Percentiles rank a stretch among this genome's conserved stretches.
phyloP scores from a whole-genome alignment of 805 yeast species.

The Cyberlindnera samutprakarnensis region DNA sequence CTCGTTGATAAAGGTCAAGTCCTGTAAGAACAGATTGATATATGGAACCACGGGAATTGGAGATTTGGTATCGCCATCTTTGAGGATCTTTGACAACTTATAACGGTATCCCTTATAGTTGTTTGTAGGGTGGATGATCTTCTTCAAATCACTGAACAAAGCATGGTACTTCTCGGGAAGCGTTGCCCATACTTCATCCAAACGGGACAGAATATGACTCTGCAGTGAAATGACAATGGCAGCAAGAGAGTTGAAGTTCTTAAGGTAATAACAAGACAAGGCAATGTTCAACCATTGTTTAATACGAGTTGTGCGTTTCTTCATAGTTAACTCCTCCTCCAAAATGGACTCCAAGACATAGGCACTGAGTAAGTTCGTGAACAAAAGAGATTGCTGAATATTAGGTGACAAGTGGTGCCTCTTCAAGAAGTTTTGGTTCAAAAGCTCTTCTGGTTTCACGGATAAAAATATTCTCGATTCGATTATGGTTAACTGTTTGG shows the following conservation, averaged over 20 bases:
- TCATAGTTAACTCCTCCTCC: slow-evolving; percentile 39
- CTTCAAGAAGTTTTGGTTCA: slow-evolving; percentile 56
- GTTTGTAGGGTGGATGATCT: slow-evolving; percentile 68
- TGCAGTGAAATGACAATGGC: slow-evolving; percentile 74
- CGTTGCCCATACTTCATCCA: slow-evolving; percentile 50
- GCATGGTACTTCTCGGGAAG: slow-evolving; percentile 53
- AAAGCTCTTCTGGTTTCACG: slow-evolving; percentile 56
- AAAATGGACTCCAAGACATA: slow-evolving; percentile 67
- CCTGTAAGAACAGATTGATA: slow-evolving; percentile 67
- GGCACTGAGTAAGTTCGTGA: slow-evolving; percentile 65
- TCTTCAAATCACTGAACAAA: slow-evolving; percentile 53
- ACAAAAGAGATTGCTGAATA: slow-evolving; percentile 50
- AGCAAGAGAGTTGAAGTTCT: slow-evolving; percentile 74
- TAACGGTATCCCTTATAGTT: slow-evolving; percentile 64
- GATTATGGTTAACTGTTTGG: slow-evolving; percentile 68
- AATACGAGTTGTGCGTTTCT: slow-evolving; percentile 45
- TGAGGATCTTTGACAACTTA: slow-evolving; percentile 49
- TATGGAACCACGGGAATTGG: slow-evolving; percentile 67
- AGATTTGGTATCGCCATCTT: slow-evolving; percentile 29
- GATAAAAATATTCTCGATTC: slow-evolving; percentile 61
- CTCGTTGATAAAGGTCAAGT: slow-evolving; percentile 72
- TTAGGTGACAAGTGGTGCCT: slow-evolving; percentile 55
- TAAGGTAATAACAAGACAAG: slow-evolving; percentile 59
- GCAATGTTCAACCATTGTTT: slow-evolving; percentile 72
- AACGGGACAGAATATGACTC: slow-evolving; percentile 59